phyloP scores from a whole-genome alignment of 1,284 basidiomycete species.

The Lentinus polychrous region DNA sequence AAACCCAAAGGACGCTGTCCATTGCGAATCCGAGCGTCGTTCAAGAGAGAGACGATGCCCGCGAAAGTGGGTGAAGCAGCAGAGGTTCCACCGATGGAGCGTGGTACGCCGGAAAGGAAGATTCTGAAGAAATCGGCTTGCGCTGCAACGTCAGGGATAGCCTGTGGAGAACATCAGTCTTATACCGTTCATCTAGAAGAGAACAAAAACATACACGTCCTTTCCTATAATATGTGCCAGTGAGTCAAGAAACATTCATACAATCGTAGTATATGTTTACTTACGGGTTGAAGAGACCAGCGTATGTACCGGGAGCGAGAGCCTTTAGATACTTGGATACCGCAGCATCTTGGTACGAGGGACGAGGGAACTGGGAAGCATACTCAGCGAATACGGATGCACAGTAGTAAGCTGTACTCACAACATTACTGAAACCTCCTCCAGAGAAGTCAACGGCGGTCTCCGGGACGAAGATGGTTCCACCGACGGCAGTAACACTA shows the following conservation, averaged over 20 bases:
- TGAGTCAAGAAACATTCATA: background rate
- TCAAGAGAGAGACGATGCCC: slow-evolving; percentile 49
- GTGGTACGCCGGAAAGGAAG: slow-evolving; percentile 25
- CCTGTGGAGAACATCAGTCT: slow-evolving; percentile 24
- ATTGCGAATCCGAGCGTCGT: slow-evolving; percentile 44
- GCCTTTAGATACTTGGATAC: slow-evolving; percentile 36
- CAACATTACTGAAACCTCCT: slow-evolving; percentile 62
- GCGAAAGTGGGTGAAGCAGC: slow-evolving; percentile 53
- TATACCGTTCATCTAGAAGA: background rate
- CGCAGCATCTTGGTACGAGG: slow-evolving; percentile 43
- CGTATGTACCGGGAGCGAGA: slow-evolving; percentile 40
- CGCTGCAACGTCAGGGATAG: slow-evolving; percentile 56
- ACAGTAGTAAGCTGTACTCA: slow-evolving; percentile 19
- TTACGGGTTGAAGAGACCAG: slow-evolving; percentile 53
- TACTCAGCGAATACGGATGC: background rate
- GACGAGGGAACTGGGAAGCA: slow-evolving; percentile 41
- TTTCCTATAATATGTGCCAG: slow-evolving; percentile 10
- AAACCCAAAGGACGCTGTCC: slow-evolving; percentile 44
- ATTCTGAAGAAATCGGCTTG: slow-evolving; percentile 40
- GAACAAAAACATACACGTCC: slow-evolving; percentile 8
- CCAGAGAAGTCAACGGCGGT: slow-evolving; percentile 51
- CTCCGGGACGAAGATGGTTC: slow-evolving; percentile 51
- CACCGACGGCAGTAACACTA: slow-evolving; percentile 56
- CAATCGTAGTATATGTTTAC: slow-evolving; percentile 16
- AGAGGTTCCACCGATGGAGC: slow-evolving; percentile 45